A percentile compares a stretch with the other conserved stretches of the same genome.
Evolutionary conservation across 306 rosid genomes (phyloP).

Genomic region (Rosa multiflora): DNA sequence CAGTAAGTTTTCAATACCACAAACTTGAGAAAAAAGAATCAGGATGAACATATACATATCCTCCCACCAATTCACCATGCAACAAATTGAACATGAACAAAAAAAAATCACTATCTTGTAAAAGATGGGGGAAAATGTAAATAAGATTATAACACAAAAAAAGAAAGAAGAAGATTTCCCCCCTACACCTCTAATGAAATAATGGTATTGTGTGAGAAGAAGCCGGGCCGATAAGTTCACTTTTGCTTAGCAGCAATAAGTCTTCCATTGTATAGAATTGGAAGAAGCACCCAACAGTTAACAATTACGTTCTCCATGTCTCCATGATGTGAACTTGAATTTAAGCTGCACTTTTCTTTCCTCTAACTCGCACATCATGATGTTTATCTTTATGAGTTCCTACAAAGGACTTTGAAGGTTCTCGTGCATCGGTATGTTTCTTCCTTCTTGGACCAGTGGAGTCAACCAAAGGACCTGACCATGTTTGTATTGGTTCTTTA

Average conservation of each 20-base stretch:
- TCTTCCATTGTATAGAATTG: constrained; percentile 18
- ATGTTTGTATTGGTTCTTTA: constrained; percentile 68
- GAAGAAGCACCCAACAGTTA: constrained; percentile 23
- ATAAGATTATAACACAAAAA: constrained; percentile 21
- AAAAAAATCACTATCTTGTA: constrained; percentile 14
- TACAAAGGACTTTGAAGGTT: constrained; percentile 40
- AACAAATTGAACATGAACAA: constrained; percentile 36
- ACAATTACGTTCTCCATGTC: constrained; percentile 24
- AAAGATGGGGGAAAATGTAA: constrained; percentile 32
- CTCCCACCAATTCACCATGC: constrained; percentile 34
- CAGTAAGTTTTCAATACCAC: constrained; percentile 38
- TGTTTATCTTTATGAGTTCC: constrained; percentile 37
- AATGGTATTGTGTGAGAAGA: constrained; percentile 33
- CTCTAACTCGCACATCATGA: constrained; percentile 44
- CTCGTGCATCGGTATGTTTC: constrained; percentile 53
- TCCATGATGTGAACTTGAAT: constrained; percentile 25
- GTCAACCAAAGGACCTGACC: constrained; percentile 85
- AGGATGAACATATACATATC: constrained; percentile 47
- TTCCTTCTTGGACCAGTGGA: constrained; percentile 58
- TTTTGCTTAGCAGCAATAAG: constrained; percentile 23
- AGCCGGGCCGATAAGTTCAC: constrained; percentile 18
- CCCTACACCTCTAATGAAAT: constrained; percentile 35
- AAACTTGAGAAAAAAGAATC: constrained; percentile 31
- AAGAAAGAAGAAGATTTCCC: background rate
- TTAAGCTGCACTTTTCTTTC: constrained; percentile 54